Percentiles rank a stretch among this genome's conserved stretches.
These are phyloP conservation scores for Aurifilum marmelostoma DNA, from an alignment of 2,329 filamentous ascomycete species.

Conservation along the genomic window DNA sequence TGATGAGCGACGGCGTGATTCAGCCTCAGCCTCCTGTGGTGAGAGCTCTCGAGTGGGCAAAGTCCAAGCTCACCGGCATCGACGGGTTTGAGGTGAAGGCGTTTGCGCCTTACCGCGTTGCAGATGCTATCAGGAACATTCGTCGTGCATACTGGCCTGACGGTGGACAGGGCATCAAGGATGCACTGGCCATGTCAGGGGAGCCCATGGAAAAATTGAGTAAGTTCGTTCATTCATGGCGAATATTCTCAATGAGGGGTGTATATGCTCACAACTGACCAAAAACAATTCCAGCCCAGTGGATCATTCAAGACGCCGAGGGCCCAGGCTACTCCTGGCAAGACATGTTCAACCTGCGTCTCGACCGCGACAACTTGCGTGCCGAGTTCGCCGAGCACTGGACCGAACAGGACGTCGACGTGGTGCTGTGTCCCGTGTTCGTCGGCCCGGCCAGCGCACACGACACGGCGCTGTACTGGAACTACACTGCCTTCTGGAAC, in stretches of 20 bases:
- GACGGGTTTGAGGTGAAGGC: slow-evolving; percentile 39
- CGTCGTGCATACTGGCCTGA: slow-evolving; percentile 51
- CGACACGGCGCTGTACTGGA: slow-evolving; percentile 43
- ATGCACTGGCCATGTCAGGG: slow-evolving; percentile 40
- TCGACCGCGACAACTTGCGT: slow-evolving; percentile 39
- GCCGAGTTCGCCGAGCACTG: slow-evolving; percentile 40
- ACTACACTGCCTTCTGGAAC: slow-evolving; percentile 44
- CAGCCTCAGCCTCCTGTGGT: slow-evolving; percentile 44
- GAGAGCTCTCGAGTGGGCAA: slow-evolving; percentile 42
- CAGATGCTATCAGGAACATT: slow-evolving; percentile 39
- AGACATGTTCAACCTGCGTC: slow-evolving; percentile 35
- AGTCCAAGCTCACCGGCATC: slow-evolving; percentile 31
- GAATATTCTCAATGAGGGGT: too few species aligned
- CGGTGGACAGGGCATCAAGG: slow-evolving; percentile 39
- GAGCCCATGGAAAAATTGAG: slow-evolving; percentile 51
- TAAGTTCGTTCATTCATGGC: background rate
- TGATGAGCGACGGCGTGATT: slow-evolving; percentile 43
- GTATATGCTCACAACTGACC: too few species aligned
- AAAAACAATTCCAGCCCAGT: slow-evolving; percentile 35
- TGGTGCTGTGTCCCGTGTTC: slow-evolving; percentile 42
- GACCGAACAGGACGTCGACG: slow-evolving; percentile 42
- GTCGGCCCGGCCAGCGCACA: slow-evolving; percentile 43
- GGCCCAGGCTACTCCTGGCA: slow-evolving; percentile 32
- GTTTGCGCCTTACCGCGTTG: slow-evolving; percentile 39
- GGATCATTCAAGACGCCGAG: slow-evolving; percentile 41